phyloP scores from a whole-genome alignment of 352 stramenopile genomes.

The Pythium graminicola region DNA sequence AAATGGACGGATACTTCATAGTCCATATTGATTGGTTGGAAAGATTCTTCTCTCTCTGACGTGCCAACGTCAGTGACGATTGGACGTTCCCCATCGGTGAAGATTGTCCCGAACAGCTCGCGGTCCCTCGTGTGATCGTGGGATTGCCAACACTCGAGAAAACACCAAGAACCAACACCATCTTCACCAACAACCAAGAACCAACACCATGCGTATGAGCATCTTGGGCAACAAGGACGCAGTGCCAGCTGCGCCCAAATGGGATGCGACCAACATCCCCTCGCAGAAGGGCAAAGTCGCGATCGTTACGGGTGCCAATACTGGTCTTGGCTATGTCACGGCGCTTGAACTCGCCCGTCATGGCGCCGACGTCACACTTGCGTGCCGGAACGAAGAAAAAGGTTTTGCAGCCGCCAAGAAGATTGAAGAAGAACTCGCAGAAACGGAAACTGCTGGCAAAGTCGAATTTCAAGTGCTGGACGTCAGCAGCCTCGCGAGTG shows the following conservation, averaged over 20 bases:
- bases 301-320: constrained; percentile 78
- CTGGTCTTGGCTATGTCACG: constrained; percentile 73
- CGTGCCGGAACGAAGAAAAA: constrained; percentile 40
- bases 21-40: background rate
- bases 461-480: constrained; percentile 22
- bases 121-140: too few species aligned
- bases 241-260: background rate
- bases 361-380: constrained; percentile 50
- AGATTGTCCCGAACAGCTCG: too few species aligned
- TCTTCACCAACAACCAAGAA: background rate
- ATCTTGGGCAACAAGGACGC: background rate
- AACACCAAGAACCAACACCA: too few species aligned
- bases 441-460: constrained; percentile 14
- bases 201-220: constrained; percentile 4
- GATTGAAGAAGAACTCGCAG: constrained; percentile 24
- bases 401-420: constrained; percentile 28
- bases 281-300: constrained; percentile 42
- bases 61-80: background rate
- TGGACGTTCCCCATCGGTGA: background rate
- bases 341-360: constrained; percentile 48
- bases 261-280: constrained; percentile 6
- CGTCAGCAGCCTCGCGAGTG: constrained; percentile 16
- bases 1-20: too few species aligned
- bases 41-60: background rate
- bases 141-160: too few species aligned